Base-by-base conservation (phyloP, 2,329 filamentous ascomycete genomes). In the Coniochaeta ligniaria region DNA sequence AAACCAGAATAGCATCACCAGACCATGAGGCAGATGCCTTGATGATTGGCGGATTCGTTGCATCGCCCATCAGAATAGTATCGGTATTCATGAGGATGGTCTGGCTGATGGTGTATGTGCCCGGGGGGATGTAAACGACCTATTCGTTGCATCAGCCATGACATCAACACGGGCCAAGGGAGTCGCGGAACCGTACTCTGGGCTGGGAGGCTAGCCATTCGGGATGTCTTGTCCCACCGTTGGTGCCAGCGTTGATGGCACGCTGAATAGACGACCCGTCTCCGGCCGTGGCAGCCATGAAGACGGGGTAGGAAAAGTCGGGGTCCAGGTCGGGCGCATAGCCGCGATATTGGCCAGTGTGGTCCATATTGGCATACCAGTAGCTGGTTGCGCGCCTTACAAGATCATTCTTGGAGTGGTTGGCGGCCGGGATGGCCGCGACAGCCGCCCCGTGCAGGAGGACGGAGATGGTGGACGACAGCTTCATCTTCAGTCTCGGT, bases 11-110 rank as follows among this genome's bases (percentile, higher is more conserved):
- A 31, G 65, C 63, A 35, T 71, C 63, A 9, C 70, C 69, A 38
- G 64, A 67, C 62, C 77, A 78, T 20, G 68, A 69, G 11, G 71
- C 61, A 17, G 74, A 71, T 14, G 76, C 74, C 66, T 76, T 77
- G 61, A 79, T 70, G 12, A 73, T 69, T 3, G 76, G 76, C 24
- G 76, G 76, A 59, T 78, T 69, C 4, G 73, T 76, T 1, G 76
- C 72, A 62, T 79, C 76, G n/a, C 76, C 77, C 73, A 79, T 78
- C 52, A 79, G 63, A 36, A 79, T 73, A 6, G 76, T 79, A 55
- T 78, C 76, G 0, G 76, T 78, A 59, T 76, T 74, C 72, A 78
- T 74, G 5, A 65, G 58, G 36, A 79, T 74, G 1, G 76, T 78
- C 55, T 71, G 58, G 60, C 66, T 69, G 58, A 79, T 67, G 41